Base-by-base conservation (phyloP, 176 grass and related monocot genomes). In the Oryza meyeriana region DNA sequence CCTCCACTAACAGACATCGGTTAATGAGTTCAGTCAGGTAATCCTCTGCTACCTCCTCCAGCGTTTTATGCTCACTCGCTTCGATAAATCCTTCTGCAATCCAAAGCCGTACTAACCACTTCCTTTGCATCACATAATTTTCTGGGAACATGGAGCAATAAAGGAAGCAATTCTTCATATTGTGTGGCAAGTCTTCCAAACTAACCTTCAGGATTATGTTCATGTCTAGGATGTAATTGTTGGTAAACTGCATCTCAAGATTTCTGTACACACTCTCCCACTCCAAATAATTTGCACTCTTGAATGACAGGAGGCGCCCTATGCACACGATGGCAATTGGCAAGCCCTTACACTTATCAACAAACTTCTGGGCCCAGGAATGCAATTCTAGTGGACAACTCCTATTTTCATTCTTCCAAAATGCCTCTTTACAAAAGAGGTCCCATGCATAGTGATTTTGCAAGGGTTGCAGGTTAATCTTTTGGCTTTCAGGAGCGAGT, bases 81-180 rank as follows among this genome's bases (percentile, higher is more conserved):
- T 79, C 76, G 25, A 79, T 45, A 79, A 79, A 79, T 12, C 90
- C 90, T 67, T 88, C 86, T 7, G 82, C 90, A 25, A 92, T 42
- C 82, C 90, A 88, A 11, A 88, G 77, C 22, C 77, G 77, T n/a
- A 83, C 72, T 2, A 88, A 41, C 70, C 39, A 78, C 16, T 86
- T 88, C 29, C 78, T 88, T 69, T 71, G 35, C 20, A 92, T 71
- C 2, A 33, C 32, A 88, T 75, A 81, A 74, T 88, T 79, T 27
- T 92, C 86, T 14, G 90, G 86, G 62, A 88, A 92, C 47, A 92
- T 78, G 47, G 78, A 82, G 52, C 82, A 85, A 35, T 92, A 79
- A 2, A 92, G 79, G 66, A 92, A 85, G 17, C 90, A 92, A 27
- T 79, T 72, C 66, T 83, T 88, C n/a, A 92, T 74, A 40, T 85